Evolutionary conservation across 306 rosid species (phyloP).

Genomic region (Astragalus membranaceus): DNA sequence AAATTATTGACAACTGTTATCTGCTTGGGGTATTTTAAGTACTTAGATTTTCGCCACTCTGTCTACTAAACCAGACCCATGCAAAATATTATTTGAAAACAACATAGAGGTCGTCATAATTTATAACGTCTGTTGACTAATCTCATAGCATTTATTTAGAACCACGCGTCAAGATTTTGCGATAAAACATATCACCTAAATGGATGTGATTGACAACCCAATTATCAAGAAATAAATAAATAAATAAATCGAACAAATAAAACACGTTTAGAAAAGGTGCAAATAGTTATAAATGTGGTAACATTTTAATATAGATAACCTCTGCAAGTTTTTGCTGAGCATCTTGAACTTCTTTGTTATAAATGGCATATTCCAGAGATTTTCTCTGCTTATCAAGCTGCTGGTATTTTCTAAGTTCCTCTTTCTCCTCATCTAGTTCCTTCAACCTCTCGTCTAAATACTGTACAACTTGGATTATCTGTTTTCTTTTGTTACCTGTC

Average conservation of each 20-base stretch:
- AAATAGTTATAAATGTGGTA: neutral
- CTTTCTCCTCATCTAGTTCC: constrained; percentile 97
- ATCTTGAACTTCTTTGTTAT: constrained; percentile 83
- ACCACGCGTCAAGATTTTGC: neutral
- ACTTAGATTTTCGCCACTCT: neutral
- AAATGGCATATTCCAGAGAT: constrained; percentile 83
- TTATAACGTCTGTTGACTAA: neutral
- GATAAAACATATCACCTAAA: no score
- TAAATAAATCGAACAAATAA: neutral
- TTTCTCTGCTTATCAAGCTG: constrained; percentile 92
- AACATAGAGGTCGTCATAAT: neutral
- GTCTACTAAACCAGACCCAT: neutral
- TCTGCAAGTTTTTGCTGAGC: constrained; percentile 81
- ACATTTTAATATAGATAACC: constrained; percentile 44
- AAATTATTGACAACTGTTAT: neutral
- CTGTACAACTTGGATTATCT: constrained; percentile 97
- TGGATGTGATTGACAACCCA: no score
- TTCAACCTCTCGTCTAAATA: constrained; percentile 91
- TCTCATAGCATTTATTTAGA: neutral
- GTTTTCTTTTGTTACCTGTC: constrained; percentile 84
- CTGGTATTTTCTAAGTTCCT: constrained; percentile 88
- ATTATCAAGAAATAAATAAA: neutral
- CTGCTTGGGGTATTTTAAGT: neutral
- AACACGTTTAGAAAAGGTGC: neutral
- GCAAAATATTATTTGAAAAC: neutral